These are phyloP conservation scores for Talaromyces sp. DNA, from an alignment of 2,329 filamentous ascomycete genomes.

Conservation along the genomic window DNA sequence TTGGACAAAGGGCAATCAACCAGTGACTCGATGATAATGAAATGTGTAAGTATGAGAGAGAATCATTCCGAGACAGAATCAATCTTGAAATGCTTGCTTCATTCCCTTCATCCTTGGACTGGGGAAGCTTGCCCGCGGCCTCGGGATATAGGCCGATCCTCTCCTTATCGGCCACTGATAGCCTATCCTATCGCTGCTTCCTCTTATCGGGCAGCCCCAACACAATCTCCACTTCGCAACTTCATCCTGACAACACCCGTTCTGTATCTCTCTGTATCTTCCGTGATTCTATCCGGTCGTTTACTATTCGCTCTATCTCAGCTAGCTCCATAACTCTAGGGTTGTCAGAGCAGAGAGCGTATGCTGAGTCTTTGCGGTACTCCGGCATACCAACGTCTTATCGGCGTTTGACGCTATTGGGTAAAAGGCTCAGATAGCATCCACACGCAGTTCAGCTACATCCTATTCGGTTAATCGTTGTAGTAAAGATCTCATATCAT, in stretches of 20 bases:
- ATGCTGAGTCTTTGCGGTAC: neutral
- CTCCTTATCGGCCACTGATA: constrained; percentile 1
- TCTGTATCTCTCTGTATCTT: neutral
- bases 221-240: neutral
- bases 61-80: neutral
- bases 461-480: neutral
- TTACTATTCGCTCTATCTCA: neutral
- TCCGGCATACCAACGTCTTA: neutral
- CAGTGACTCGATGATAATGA: neutral
- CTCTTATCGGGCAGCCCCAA: no score
- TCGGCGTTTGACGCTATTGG: neutral
- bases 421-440: neutral
- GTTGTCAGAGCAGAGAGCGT: no score
- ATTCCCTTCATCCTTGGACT: neutral
- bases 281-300: neutral
- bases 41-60: neutral
- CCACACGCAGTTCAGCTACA: neutral
- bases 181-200: neutral
- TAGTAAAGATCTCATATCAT: neutral
- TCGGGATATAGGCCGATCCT: neutral
- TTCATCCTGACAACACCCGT: neutral
- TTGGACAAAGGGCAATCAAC: neutral
- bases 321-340: neutral
- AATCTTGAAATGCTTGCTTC: neutral
- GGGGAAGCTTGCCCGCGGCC: neutral